Conservation (phyloP, 2,329 filamentous ascomycete genomes). For the Apiospora phragmitis region DNA sequence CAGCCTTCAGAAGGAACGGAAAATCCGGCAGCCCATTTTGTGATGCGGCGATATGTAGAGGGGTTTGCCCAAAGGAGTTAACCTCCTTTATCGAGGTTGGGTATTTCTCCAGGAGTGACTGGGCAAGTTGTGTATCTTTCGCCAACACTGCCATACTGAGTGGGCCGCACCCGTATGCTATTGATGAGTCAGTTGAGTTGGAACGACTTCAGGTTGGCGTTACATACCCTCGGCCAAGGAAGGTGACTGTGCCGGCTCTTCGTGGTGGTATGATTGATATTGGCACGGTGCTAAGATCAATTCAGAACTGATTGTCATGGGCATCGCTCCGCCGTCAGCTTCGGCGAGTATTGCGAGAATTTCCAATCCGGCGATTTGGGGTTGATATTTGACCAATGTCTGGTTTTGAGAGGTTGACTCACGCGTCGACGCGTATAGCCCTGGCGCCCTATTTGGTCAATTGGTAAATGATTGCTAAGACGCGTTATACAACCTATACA, state of each 20-base stretch:
- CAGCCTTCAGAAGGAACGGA: neutral
- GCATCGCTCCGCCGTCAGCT: neutral
- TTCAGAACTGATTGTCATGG: neutral
- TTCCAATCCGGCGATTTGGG: neutral
- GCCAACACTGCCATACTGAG: neutral
- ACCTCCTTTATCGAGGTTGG: neutral
- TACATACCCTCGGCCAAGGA: neutral
- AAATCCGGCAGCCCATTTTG: neutral
- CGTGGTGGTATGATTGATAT: neutral
- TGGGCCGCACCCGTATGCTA: neutral
- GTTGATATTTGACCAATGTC: no score
- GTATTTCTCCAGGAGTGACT: neutral
- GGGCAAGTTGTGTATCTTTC: neutral
- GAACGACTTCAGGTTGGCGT: neutral
- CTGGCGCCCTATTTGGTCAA: neutral
- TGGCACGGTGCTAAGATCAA: fast-evolving
- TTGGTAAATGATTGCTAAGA: neutral
- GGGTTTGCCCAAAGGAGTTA: neutral
- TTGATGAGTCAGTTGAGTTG: neutral
- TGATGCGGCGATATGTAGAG: neutral
- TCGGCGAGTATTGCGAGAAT: neutral
- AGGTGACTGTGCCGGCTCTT: neutral
- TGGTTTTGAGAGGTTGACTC: no score
- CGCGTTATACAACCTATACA: neutral
- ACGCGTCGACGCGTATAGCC: neutral